A percentile compares a stretch with the other conserved stretches of the same genome.
Conservation (phyloP, 805 yeast genomes). For the Maudiozyma turicensis region DNA sequence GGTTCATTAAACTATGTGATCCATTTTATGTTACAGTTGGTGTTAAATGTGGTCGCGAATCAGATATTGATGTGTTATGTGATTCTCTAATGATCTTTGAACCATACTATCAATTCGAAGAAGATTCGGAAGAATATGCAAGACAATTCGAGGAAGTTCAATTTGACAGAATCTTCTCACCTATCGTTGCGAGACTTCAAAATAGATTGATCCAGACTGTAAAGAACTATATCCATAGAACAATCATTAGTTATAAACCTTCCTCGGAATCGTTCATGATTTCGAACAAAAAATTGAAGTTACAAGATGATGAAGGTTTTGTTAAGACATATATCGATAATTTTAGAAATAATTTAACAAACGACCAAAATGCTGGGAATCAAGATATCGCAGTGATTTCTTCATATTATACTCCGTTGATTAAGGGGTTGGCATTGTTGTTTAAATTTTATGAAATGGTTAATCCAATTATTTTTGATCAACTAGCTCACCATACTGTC, state of each 20-base stretch:
- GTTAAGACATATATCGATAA: conserved; percentile 6
- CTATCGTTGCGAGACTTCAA: conserved; percentile 69
- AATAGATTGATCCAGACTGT: conserved; percentile 71
- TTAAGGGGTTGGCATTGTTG: conserved; percentile 56
- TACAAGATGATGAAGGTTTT: conserved; percentile 13
- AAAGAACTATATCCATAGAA: conserved; percentile 61
- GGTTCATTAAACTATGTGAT: conserved; percentile 59
- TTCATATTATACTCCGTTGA: conserved; percentile 60
- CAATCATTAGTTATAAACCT: conserved; percentile 58
- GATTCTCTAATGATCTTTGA: conserved; percentile 64
- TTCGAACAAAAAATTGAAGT: conserved; percentile 33
- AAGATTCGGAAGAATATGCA: conserved; percentile 26
- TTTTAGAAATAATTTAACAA: neutral
- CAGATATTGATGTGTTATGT: conserved; percentile 57
- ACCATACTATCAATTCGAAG: conserved; percentile 57
- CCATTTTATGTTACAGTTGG: conserved; percentile 69
- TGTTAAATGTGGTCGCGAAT: conserved; percentile 58
- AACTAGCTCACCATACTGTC: conserved; percentile 76
- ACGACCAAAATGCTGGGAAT: neutral
- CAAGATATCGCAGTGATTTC: neutral
- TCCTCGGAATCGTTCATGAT: conserved; percentile 57
- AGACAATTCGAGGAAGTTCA: conserved; percentile 30
- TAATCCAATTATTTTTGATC: conserved; percentile 73
- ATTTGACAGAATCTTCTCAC: conserved; percentile 54
- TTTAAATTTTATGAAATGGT: conserved; percentile 74